phyloP scores from a whole-genome alignment of 2,329 filamentous ascomycete species.

The Fusarium sp. region DNA sequence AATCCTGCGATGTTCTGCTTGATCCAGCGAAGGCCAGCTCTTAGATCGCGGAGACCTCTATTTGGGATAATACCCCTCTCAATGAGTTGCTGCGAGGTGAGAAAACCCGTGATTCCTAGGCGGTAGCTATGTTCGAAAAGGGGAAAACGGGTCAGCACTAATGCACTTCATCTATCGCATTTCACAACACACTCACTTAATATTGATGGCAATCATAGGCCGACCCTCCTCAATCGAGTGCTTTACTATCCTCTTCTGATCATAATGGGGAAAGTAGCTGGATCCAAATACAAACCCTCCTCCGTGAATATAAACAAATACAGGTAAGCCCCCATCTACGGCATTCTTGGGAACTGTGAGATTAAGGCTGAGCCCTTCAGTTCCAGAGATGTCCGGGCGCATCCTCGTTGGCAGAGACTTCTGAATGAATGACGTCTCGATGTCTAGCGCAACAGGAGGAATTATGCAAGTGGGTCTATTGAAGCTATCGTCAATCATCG shows the following conservation, averaged over 20 bases:
- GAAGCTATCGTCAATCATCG: too few relatives aligned
- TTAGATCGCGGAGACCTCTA: constrained; percentile 13
- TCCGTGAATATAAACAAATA: constrained; percentile 20
- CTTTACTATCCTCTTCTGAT: constrained; percentile 8
- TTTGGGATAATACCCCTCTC: constrained; percentile 1
- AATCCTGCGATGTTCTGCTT: constrained; percentile 13
- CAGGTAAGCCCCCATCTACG: not conserved
- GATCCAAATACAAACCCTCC: constrained; percentile 18
- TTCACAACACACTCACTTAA: too few relatives aligned
- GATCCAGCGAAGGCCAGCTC: constrained; percentile 10
- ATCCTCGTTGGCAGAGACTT: not conserved
- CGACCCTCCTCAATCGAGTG: constrained; percentile 2
- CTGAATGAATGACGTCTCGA: constrained; percentile 17
- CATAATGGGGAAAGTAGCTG: constrained; percentile 17
- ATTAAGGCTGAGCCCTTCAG: constrained; percentile 15
- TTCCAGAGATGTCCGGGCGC: constrained; percentile 4
- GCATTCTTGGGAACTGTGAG: constrained; percentile 2
- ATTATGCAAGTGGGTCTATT: too few relatives aligned
- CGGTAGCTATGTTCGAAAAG: constrained; percentile 15
- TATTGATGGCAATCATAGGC: constrained; percentile 6
- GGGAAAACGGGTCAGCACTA: too few relatives aligned
- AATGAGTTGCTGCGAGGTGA: constrained; percentile 6
- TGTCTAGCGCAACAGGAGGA: not conserved
- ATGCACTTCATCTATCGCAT: too few relatives aligned
- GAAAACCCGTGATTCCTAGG: constrained; percentile 12